Evolutionary conservation across 768 basidiomycete species (phyloP), one percentile per base, ranked within the genome.

Genomic region (Asterophora parasitica): DNA sequence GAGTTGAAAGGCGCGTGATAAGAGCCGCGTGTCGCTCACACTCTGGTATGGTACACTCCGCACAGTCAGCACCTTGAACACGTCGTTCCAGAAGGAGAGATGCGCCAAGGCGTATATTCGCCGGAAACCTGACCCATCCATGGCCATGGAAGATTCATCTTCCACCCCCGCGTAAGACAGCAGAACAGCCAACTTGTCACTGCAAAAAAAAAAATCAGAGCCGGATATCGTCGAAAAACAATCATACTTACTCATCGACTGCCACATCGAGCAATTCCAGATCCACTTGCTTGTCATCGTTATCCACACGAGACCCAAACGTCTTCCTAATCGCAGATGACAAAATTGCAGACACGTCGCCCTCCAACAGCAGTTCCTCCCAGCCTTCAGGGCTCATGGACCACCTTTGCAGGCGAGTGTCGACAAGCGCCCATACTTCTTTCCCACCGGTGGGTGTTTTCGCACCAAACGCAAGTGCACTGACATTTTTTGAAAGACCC

Each of bases 201-300:
- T 70, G 37, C 11, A 38, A 15, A n/a, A n/a, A 44, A 37, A 15
- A 16, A 13, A 43, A 31, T 19, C 45, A 46, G 36, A 47, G 42
- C 45, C 12, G 30, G 12, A 46, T 50, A 20, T 4, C 23, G 3
- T 23, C 23, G 23, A 23, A 38, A 36, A 17, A 41, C 46, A 52
- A 41, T 7, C 13, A n/a, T 23, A 51, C 73, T 44, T 49, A 84
- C 85, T 70, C 70, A 45, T 82, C 78, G 13, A 85, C 61, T 5
- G 77, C 77, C 28, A 89, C 55, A 68, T 91, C 88, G 38, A 89
- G 67, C 33, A 90, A 64, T 59, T 92, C 89, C 3, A 92, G 65
- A 54, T 89, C 87, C 34, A 88, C 65, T 48, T 74, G 71, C 6
- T 69, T 62, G 53, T 77, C 70, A 27, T 74, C 67, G 8, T 58